Conservation (phyloP, 768 basidiomycete genomes). For the Pisolithus microcarpus region DNA sequence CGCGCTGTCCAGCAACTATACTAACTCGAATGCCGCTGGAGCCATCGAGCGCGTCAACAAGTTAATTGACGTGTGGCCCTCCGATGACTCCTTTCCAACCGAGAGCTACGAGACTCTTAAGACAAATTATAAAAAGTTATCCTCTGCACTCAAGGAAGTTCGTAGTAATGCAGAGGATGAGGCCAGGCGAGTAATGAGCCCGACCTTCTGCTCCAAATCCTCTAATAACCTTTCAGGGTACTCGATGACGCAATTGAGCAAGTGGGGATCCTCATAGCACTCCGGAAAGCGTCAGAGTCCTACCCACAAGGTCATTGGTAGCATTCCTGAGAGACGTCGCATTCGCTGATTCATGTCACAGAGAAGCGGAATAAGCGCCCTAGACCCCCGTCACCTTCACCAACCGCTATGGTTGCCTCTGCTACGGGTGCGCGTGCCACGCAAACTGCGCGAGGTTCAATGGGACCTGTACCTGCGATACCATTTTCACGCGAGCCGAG, state of each 20-base stretch:
- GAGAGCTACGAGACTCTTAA: constrained; percentile 64
- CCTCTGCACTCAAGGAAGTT: constrained; percentile 56
- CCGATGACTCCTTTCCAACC: constrained; percentile 58
- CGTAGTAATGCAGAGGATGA: constrained; percentile 53
- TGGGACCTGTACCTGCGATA: constrained; percentile 43
- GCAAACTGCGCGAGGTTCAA: constrained; percentile 41
- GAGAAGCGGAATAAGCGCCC: constrained; percentile 79
- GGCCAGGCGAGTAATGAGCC: constrained; percentile 41
- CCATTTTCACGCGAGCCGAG: constrained; percentile 62
- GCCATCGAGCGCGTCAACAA: constrained; percentile 69
- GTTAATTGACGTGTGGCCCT: constrained; percentile 62
- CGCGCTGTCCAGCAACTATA: constrained; percentile 47
- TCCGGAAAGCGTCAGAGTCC: constrained; percentile 64
- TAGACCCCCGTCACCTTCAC: constrained; percentile 59
- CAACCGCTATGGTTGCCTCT: constrained; percentile 40
- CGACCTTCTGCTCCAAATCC: constrained; percentile 6
- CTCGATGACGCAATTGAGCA: constrained; percentile 68
- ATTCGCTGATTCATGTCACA: constrained; percentile 15
- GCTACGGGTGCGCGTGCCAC: constrained; percentile 17
- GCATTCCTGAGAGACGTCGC: background rate
- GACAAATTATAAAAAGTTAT: constrained; percentile 54
- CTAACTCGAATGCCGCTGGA: constrained; percentile 43
- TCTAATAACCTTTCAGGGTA: constrained; percentile 37
- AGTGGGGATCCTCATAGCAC: constrained; percentile 59
- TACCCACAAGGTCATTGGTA: constrained; percentile 43